Conservation (phyloP, 805 yeast species). For the Wickerhamiella kurtzmanii region DNA sequence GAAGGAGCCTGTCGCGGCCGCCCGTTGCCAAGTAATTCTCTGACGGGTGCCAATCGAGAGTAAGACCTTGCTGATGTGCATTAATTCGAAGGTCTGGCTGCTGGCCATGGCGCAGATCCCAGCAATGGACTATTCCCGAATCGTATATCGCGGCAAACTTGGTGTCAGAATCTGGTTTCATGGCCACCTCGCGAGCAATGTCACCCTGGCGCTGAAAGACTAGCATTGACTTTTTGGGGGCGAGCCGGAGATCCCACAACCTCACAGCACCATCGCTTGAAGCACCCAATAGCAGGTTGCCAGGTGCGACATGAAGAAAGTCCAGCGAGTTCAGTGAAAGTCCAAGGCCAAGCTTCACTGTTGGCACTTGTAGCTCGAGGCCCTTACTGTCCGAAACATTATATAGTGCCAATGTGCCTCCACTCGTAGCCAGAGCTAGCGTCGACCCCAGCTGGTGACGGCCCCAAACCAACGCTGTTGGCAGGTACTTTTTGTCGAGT, state of each 20-base stretch:
- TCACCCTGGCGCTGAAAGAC: constrained; percentile 55
- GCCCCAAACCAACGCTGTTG: constrained; percentile 5
- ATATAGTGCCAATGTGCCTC: constrained; percentile 26
- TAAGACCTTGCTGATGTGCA: constrained; percentile 82
- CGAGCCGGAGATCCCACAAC: constrained; percentile 67
- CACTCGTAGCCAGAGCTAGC: constrained; percentile 23
- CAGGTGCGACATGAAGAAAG: constrained; percentile 42
- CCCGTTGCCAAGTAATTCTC: constrained; percentile 75
- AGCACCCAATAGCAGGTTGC: constrained; percentile 51
- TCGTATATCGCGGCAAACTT: constrained; percentile 73
- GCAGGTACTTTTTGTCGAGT: background rate
- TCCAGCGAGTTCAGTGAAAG: constrained; percentile 36
- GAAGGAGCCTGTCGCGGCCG: constrained; percentile 77
- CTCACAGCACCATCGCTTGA: constrained; percentile 63
- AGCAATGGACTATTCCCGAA: constrained; percentile 72
- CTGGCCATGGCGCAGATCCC: constrained; percentile 64
- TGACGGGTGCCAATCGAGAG: constrained; percentile 80
- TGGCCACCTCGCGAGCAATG: constrained; percentile 46
- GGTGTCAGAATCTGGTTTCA: constrained; percentile 37
- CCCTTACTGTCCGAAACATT: constrained; percentile 16
- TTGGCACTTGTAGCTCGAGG: background rate
- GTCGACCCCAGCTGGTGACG: constrained; percentile 1
- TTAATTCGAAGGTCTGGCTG: constrained; percentile 57
- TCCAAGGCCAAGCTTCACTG: background rate
- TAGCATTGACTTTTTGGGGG: constrained; percentile 36